Conservation (phyloP, 1,139 yeast species). For the Blastobotrys apis region DNA sequence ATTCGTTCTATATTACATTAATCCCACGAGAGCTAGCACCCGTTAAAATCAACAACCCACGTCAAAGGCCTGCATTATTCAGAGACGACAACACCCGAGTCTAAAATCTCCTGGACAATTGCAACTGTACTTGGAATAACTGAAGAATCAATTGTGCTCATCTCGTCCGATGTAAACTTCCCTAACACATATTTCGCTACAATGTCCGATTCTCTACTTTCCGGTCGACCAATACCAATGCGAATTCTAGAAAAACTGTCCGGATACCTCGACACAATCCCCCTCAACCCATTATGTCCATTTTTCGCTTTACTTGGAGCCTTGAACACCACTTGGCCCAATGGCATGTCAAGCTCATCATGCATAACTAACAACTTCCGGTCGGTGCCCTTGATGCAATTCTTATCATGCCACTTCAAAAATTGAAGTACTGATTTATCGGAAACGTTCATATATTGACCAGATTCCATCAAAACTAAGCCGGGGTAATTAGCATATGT, state of each 20-base stretch:
- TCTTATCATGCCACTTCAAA: slow-evolving; percentile 39
- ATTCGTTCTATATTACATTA: no score
- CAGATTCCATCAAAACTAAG: slow-evolving; percentile 35
- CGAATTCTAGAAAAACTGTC: slow-evolving; percentile 49
- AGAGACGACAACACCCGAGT: background rate
- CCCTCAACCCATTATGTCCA: slow-evolving; percentile 78
- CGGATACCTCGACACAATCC: slow-evolving; percentile 44
- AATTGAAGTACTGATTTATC: slow-evolving; percentile 44
- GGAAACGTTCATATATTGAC: slow-evolving; percentile 63
- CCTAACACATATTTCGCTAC: slow-evolving; percentile 62
- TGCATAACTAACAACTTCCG: slow-evolving; percentile 54
- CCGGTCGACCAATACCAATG: slow-evolving; percentile 72
- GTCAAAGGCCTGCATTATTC: no score
- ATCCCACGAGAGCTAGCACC: no score
- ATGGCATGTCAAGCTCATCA: slow-evolving; percentile 64
- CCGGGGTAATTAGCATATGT: slow-evolving; percentile 30
- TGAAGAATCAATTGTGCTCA: background rate
- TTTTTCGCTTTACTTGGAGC: slow-evolving; percentile 54
- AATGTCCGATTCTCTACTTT: slow-evolving; percentile 37
- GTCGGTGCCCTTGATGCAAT: slow-evolving; percentile 20
- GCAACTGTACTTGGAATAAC: slow-evolving; percentile 5
- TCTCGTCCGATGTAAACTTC: slow-evolving; percentile 38
- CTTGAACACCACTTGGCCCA: slow-evolving; percentile 62
- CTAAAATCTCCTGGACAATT: slow-evolving; percentile 7
- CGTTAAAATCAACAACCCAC: no score